Evolutionary conservation across 169 alveolate species (phyloP).

Genomic region (Babesia ovata): DNA sequence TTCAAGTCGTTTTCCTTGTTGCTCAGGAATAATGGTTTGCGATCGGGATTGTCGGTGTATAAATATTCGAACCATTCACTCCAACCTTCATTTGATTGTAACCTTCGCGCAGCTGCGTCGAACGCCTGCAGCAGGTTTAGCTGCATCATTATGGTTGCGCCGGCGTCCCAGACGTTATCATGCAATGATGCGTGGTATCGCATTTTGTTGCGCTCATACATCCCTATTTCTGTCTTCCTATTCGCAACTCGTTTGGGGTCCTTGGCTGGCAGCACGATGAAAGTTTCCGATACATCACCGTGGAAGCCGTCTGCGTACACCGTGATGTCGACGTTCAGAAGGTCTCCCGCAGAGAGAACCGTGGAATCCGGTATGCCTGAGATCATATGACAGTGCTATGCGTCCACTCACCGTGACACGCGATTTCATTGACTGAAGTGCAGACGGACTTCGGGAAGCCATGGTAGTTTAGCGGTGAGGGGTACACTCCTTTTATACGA

Average conservation of each 20-base stretch:
- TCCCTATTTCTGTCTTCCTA: conserved; percentile 36
- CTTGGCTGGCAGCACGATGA: conserved; percentile 63
- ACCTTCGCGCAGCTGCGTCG: conserved; percentile 17
- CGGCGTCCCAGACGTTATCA: conserved; percentile 49
- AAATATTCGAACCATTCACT: conserved; percentile 17
- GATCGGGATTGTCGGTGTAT: conserved; percentile 5
- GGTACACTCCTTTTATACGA: conserved; percentile 68
- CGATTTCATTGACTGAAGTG: conserved; percentile 72
- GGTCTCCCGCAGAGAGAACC: conserved; percentile 71
- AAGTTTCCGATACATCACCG: conserved; percentile 79
- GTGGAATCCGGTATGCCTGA: conserved; percentile 74
- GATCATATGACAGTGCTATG: neutral
- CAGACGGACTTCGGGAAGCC: conserved; percentile 76
- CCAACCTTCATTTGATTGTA: conserved; percentile 37
- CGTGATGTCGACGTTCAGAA: conserved; percentile 73
- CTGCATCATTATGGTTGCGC: conserved; percentile 46
- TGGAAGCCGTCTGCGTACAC: conserved; percentile 71
- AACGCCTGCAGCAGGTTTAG: conserved; percentile 18
- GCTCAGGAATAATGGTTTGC: conserved; percentile 15
- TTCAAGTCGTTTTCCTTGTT: conserved; percentile 13
- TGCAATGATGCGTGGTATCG: conserved; percentile 22
- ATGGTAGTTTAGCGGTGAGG: conserved; percentile 75
- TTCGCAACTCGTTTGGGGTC: conserved; percentile 13
- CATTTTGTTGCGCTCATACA: conserved; percentile 60
- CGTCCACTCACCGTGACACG: conserved; percentile 64